Evolutionary conservation across 768 basidiomycete species (phyloP).

Genomic region (Lactifluus pinguis): DNA sequence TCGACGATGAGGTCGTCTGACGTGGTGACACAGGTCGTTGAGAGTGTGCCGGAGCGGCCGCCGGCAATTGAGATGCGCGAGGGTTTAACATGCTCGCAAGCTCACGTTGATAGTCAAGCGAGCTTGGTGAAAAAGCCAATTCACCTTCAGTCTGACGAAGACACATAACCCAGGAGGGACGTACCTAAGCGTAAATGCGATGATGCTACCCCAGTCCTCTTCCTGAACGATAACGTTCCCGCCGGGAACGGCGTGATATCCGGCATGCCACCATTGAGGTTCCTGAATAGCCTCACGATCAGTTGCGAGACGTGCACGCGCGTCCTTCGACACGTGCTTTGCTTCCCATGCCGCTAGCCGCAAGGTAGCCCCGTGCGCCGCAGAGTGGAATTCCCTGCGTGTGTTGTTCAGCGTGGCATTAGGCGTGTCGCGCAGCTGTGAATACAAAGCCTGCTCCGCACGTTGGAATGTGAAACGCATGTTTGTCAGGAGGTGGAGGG

Average conservation of each 20-base stretch:
- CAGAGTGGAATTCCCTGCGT: slow-evolving; percentile 44
- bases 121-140: slow-evolving; percentile 30
- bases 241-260: slow-evolving; percentile 57
- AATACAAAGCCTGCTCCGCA: slow-evolving; percentile 51
- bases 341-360: slow-evolving; percentile 53
- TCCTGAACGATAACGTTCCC: slow-evolving; percentile 59
- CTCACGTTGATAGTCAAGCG: slow-evolving; percentile 46
- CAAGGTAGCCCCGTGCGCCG: slow-evolving; percentile 44
- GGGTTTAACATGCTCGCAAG: slow-evolving; percentile 25
- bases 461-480: slow-evolving; percentile 51
- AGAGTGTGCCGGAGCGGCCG: not conserved
- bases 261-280: slow-evolving; percentile 57
- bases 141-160: not conserved
- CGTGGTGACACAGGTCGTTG: not conserved
- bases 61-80: not conserved
- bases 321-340: slow-evolving; percentile 44
- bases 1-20: slow-evolving; percentile 14
- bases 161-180: slow-evolving; percentile 5
- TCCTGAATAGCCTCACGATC: slow-evolving; percentile 28
- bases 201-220: slow-evolving; percentile 70
- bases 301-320: slow-evolving; percentile 10
- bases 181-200: slow-evolving; percentile 66
- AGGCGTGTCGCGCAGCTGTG: slow-evolving; percentile 41
- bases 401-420: slow-evolving; percentile 49
- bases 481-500: slow-evolving; percentile 34